Evolutionary conservation across 1,284 basidiomycete genomes (phyloP), one percentile per base, ranked within the genome.

Genomic region (Melampsora abietis-canadensis): DNA sequence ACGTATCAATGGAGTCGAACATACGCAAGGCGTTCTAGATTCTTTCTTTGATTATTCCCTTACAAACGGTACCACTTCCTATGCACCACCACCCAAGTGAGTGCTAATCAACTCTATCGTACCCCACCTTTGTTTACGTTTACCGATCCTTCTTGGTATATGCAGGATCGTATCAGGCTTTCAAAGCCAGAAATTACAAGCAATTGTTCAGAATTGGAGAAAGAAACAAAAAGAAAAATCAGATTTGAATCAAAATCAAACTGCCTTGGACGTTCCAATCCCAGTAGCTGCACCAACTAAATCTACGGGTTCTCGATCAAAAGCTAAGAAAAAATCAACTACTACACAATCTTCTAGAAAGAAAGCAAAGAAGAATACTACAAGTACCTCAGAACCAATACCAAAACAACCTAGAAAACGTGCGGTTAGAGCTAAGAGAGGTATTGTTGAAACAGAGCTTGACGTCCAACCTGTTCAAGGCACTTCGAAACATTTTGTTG

Each of bases 201-300:
- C 59, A 10, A 69, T 69, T 21, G 68, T 69, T n/a, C 68, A 69
- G 21, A 69, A 69, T 47, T 69, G 68, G 68, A 47, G 68, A 47
- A 24, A 51, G n/a, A 60, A 62, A 37, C 51, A 68, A 37, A 60
- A 69, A 34, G 37, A 48, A 69, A 19, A 27, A 30, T 6, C 34
- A 24, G 54, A 30, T 57, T 27, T 8, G 3, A 27, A 57, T 21
- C 19, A 21, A 21, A 27, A 57, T 57, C 7, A 21, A 21, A 14
- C 51, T 21, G 27, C 21, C 51, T 21, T 57, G 7, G n/a, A 21
- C 14, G n/a, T 10, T 57, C 51, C 51, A 8, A 14, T 57, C 27
- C n/a, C 51, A 21, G 8, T n/a, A n/a, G 51, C 27, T 24, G 51
- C n/a, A 27, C 51, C 7, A 12, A 27, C 5, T 57, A n/a, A 21